Base-by-base conservation (phyloP, 257 asterid species). In the Nicotiana paniculata region DNA sequence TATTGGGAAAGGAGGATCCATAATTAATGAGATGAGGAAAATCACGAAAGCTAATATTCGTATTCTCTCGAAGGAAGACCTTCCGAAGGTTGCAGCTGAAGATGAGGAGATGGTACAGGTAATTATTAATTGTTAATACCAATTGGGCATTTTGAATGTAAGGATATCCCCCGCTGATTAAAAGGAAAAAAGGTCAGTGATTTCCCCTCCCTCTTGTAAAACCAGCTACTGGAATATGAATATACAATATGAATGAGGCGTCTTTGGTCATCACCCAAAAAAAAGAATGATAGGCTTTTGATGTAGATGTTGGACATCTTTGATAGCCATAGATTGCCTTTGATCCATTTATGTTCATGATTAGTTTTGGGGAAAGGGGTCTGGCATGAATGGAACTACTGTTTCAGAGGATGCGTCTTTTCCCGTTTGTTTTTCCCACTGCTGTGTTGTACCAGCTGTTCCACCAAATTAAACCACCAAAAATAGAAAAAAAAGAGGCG, bases 71-170 rank as follows among this genome's bases (percentile, higher is more conserved):
- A 84, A 81, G 77, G 87, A 84, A 48, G 54, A 84, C 69, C 87
- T 84, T 72, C 87, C 87, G 17, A 84, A 84, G 66, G 87, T 84
- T 74, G 87, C 87, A 30, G 66, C 84, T 48, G 77, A 74, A 59
- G 87, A 84, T 75, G 87, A 84, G 26, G 87, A 84, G 82, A 80
- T 84, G 87, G 87, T 84, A 15, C 87, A 80, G 87, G 87, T 84
- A 79, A 63, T 72, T 46, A 46, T 72, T 48, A 43, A 26, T 24
- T 48, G 26, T 48, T 72, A 46, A 74, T 48, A 48, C 24, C 26
- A 26, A 48, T 26, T 12, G 43, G 62, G 15, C 15, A 24, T 13
- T 13, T 16, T 26, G 43, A 46, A 9, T 48, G 62, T 26, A 48
- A 21, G n/a, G 79, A 13, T 48, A 7, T 15, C 21, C 37, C 39